These are phyloP conservation scores for Penicillium decumbens DNA, from an alignment of 2,329 filamentous ascomycete genomes.

Conservation along the genomic window DNA sequence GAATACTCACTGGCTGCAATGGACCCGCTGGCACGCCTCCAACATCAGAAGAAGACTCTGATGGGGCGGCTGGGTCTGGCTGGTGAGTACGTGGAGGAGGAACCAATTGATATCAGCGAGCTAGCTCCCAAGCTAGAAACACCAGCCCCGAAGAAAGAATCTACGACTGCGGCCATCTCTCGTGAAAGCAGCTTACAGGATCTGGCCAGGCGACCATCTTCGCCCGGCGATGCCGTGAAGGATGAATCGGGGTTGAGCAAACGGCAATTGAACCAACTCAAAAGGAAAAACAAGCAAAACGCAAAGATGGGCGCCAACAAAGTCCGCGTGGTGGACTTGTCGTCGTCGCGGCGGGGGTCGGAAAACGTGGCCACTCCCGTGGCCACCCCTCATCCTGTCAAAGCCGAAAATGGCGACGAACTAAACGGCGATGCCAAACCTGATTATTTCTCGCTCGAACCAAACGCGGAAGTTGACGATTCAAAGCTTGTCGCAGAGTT, in stretches of 20 bases:
- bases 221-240: constrained; percentile 49
- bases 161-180: constrained; percentile 41
- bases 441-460: constrained; percentile 89
- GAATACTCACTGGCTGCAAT: constrained; percentile 79
- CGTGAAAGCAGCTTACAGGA: constrained; percentile 45
- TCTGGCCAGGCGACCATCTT: constrained; percentile 40
- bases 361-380: constrained; percentile 60
- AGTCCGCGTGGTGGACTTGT: constrained; percentile 81
- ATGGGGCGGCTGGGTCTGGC: constrained; percentile 75
- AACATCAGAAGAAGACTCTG: constrained; percentile 85
- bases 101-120: constrained; percentile 65
- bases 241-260: constrained; percentile 78
- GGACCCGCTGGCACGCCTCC: constrained; percentile 73
- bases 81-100: constrained; percentile 79
- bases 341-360: constrained; percentile 62
- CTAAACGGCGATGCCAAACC: constrained; percentile 59
- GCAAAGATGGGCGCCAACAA: constrained; percentile 87
- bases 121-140: constrained; percentile 46
- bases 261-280: constrained; percentile 87
- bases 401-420: constrained; percentile 56
- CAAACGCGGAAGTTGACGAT: constrained; percentile 76
- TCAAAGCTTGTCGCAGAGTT: constrained; percentile 92
- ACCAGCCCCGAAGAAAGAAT: constrained; percentile 48
- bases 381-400: constrained; percentile 54
- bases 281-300: constrained; percentile 87